A percentile compares a stretch with the other conserved stretches of the same genome.
These are phyloP conservation scores for Ogataea degrootiae DNA, from an alignment of 805 yeast genomes.

Conservation along the genomic window DNA sequence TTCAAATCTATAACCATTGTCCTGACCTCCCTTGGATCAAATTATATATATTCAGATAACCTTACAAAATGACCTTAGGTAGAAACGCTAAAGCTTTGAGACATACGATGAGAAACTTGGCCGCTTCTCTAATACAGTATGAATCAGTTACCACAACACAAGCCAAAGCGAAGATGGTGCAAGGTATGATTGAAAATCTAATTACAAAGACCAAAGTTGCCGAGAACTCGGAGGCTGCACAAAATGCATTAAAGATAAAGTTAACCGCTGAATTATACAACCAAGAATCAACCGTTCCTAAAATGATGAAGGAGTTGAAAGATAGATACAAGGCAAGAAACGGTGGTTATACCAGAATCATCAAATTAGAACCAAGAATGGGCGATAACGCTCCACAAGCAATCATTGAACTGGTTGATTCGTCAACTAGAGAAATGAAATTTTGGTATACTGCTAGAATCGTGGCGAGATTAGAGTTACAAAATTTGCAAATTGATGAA, in stretches of 20 bases:
- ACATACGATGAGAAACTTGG: conserved; percentile 60
- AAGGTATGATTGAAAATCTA: conserved; percentile 55
- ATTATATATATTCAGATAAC: neutral
- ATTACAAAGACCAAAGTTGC: conserved; percentile 52
- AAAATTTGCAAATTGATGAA: conserved; percentile 47
- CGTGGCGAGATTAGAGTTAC: conserved; percentile 74
- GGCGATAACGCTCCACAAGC: conserved; percentile 92
- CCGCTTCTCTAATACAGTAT: conserved; percentile 61
- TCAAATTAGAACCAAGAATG: conserved; percentile 76
- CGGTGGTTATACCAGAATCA: conserved; percentile 84
- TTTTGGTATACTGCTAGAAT: conserved; percentile 75
- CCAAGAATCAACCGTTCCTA: conserved; percentile 50
- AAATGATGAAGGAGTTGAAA: conserved; percentile 59
- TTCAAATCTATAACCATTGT: no score
- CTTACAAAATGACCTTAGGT: conserved; percentile 25
- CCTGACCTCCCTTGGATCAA: neutral
- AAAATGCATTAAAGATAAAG: conserved; percentile 26
- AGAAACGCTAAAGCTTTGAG: conserved; percentile 48
- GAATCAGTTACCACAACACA: conserved; percentile 70
- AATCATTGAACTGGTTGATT: conserved; percentile 79
- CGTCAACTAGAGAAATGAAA: conserved; percentile 52
- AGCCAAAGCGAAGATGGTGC: conserved; percentile 71
- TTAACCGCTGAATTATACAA: conserved; percentile 40
- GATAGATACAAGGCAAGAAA: conserved; percentile 57
- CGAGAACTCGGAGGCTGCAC: conserved; percentile 9